phyloP scores from a whole-genome alignment of 257 asterid species.

The Eustoma russellianum region DNA sequence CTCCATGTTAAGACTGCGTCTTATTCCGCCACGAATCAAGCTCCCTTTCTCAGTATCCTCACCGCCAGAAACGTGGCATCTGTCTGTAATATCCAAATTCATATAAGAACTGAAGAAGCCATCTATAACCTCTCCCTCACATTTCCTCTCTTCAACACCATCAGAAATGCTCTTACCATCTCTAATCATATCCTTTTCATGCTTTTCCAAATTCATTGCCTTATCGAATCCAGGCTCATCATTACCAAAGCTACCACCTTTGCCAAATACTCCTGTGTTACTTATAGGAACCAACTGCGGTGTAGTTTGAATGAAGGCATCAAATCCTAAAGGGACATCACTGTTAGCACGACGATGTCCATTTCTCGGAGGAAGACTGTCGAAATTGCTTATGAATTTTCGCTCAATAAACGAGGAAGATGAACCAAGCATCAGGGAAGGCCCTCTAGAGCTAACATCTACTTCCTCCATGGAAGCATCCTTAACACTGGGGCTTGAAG shows the following conservation, averaged over 20 bases:
- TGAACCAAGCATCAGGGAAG: constrained; percentile 21
- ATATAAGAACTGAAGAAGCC: constrained; percentile 44
- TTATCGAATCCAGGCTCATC: constrained; percentile 26
- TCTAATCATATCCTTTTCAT: constrained; percentile 17
- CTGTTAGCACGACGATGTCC: constrained; percentile 77
- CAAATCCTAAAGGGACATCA: constrained; percentile 71
- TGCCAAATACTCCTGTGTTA: constrained; percentile 24
- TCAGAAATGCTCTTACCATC: constrained; percentile 20
- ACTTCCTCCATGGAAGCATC: constrained; percentile 53
- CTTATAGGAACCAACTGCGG: constrained; percentile 77
- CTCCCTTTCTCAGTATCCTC: constrained; percentile 27
- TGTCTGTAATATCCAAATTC: constrained; percentile 33
- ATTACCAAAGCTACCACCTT: constrained; percentile 9
- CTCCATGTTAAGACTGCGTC: constrained; percentile 20
- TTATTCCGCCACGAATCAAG: constrained; percentile 12
- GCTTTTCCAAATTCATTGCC: constrained; percentile 22
- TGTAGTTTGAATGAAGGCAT: constrained; percentile 66
- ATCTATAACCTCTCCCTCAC: constrained; percentile 57
- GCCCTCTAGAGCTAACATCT: constrained; percentile 46
- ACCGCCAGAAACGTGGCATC: constrained; percentile 14
- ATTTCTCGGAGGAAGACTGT: constrained; percentile 63
- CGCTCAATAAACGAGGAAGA: constrained; percentile 22
- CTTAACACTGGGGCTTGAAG: constrained; percentile 44
- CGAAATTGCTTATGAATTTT: constrained; percentile 26
- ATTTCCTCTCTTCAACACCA: constrained; percentile 31